Percentiles rank a stretch among this genome's conserved stretches.
Evolutionary conservation across 2,329 filamentous ascomycete species (phyloP).

Genomic region (Thielaviopsis musarum): DNA sequence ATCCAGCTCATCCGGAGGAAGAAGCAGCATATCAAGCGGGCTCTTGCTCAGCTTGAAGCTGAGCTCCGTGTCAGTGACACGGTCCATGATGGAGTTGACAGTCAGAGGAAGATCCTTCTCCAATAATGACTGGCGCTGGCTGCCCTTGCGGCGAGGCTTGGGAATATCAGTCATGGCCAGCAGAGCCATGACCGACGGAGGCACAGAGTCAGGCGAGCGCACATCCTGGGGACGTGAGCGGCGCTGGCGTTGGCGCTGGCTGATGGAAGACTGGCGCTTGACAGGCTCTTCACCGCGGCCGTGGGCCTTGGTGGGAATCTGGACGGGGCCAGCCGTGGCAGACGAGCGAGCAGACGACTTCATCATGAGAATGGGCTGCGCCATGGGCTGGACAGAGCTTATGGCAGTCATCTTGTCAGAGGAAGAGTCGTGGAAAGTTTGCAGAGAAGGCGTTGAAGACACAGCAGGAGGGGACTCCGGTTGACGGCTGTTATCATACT

Average conservation of each 20-base stretch:
- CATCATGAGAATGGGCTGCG: slow-evolving; percentile 6
- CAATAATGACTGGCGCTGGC: slow-evolving; percentile 30
- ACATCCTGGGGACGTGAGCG: slow-evolving; percentile 23
- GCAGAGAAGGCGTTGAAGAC: not conserved
- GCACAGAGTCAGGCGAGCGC: slow-evolving; percentile 36
- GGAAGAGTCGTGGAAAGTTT: not conserved
- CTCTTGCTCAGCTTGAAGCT: slow-evolving; percentile 35
- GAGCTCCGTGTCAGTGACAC: slow-evolving; percentile 22
- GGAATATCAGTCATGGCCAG: slow-evolving; percentile 47
- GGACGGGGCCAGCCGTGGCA: slow-evolving; percentile 31
- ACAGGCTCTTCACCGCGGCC: not conserved
- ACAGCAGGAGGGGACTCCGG: slow-evolving; percentile 9
- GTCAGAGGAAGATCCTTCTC: slow-evolving; percentile 26
- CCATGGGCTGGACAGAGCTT: not conserved
- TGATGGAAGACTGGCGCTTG: slow-evolving; percentile 18
- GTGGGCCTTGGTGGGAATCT: slow-evolving; percentile 29
- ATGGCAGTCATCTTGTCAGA: slow-evolving; percentile 3
- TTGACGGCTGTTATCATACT: slow-evolving; percentile 13
- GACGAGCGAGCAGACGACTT: slow-evolving; percentile 11
- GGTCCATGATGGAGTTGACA: slow-evolving; percentile 8
- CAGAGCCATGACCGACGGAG: slow-evolving; percentile 42
- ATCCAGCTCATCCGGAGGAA: slow-evolving; percentile 39
- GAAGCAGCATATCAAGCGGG: slow-evolving; percentile 42
- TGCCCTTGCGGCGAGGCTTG: slow-evolving; percentile 19
- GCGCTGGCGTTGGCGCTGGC: slow-evolving; percentile 23